Conservation (phyloP, 2,329 filamentous ascomycete species). For the Raffaelea deltoideospora region DNA sequence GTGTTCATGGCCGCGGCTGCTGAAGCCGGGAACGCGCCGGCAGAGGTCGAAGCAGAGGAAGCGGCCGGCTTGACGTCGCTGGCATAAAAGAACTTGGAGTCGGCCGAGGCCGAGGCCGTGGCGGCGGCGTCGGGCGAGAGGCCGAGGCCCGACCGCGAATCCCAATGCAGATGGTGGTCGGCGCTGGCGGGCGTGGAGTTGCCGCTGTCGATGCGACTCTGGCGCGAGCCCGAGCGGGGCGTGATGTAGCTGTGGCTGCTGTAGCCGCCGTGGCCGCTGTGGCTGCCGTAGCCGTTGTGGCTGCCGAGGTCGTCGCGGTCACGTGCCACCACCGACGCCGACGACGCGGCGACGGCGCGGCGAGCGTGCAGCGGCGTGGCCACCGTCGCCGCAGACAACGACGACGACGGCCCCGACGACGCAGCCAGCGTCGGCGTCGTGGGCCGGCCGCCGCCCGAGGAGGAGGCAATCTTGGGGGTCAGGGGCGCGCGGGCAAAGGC, state of each 20-base stretch:
- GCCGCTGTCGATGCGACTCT: conserved; percentile 53
- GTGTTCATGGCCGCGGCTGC: background rate
- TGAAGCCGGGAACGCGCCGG: conserved; percentile 4
- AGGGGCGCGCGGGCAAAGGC: conserved; percentile 30
- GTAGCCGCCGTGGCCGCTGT: conserved; percentile 30
- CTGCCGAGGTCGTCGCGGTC: conserved; percentile 30
- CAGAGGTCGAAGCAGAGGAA: background rate
- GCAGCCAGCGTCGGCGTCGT: too few relatives aligned
- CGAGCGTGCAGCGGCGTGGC: conserved; percentile 28
- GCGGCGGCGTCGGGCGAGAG: conserved; percentile 15
- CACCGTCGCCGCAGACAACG: conserved; percentile 14
- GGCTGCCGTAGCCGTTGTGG: conserved; percentile 10
- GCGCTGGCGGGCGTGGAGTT: conserved; percentile 51
- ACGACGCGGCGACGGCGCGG: conserved; percentile 7
- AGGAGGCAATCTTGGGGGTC: conserved; percentile 39
- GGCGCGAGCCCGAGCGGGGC: conserved; percentile 61
- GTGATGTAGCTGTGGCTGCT: conserved; percentile 57
- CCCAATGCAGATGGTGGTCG: conserved; percentile 30
- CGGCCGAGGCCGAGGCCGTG: conserved; percentile 8
- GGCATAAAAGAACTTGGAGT: conserved; percentile 82
- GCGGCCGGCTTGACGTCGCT: conserved; percentile 42
- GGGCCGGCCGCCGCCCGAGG: conserved; percentile 7
- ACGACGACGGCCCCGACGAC: too few relatives aligned
- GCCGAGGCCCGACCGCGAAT: conserved; percentile 20
- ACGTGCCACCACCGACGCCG: too few relatives aligned